Evolutionary conservation across 2,329 filamentous ascomycete species (phyloP).

Genomic region (Penicillium sp.): DNA sequence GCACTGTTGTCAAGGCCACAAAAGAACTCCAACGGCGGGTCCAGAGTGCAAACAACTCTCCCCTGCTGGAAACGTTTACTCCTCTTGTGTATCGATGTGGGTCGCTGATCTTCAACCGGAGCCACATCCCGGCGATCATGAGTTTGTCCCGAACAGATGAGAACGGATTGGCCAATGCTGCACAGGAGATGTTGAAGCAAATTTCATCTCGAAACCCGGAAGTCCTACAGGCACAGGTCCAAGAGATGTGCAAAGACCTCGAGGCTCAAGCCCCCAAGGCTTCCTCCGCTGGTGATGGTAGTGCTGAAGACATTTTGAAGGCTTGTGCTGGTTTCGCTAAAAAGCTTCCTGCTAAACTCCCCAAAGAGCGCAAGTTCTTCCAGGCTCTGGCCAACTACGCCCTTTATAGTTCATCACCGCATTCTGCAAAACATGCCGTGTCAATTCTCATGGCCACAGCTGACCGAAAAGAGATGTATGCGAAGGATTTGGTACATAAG

Average conservation of each 20-base stretch:
- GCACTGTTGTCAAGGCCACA: constrained; percentile 83
- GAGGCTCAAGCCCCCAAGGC: constrained; percentile 74
- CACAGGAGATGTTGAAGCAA: constrained; percentile 86
- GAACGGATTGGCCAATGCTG: constrained; percentile 71
- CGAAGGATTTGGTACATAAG: constrained; percentile 76
- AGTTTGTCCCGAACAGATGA: constrained; percentile 82
- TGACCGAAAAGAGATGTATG: constrained; percentile 78
- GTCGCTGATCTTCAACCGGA: constrained; percentile 87
- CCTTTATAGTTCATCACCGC: constrained; percentile 74
- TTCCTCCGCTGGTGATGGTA: constrained; percentile 65
- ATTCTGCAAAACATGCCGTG: constrained; percentile 89
- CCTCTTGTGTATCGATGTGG: constrained; percentile 81
- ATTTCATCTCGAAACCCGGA: constrained; percentile 88
- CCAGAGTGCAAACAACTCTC: constrained; percentile 62
- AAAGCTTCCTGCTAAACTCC: constrained; percentile 80
- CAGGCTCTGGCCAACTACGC: constrained; percentile 82
- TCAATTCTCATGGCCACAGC: constrained; percentile 79
- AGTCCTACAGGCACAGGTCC: constrained; percentile 88
- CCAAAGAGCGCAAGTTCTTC: constrained; percentile 74
- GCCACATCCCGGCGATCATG: constrained; percentile 87
- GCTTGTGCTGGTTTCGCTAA: constrained; percentile 90
- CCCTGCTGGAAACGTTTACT: constrained; percentile 73
- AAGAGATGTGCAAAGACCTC: constrained; percentile 84
- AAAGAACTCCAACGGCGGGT: constrained; percentile 85
- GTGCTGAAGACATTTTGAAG: constrained; percentile 86